A percentile compares a stretch with the other conserved stretches of the same genome.
These are phyloP conservation scores for Emergomyces orientalis DNA, from an alignment of 2,329 filamentous ascomycete species.

Conservation along the genomic window DNA sequence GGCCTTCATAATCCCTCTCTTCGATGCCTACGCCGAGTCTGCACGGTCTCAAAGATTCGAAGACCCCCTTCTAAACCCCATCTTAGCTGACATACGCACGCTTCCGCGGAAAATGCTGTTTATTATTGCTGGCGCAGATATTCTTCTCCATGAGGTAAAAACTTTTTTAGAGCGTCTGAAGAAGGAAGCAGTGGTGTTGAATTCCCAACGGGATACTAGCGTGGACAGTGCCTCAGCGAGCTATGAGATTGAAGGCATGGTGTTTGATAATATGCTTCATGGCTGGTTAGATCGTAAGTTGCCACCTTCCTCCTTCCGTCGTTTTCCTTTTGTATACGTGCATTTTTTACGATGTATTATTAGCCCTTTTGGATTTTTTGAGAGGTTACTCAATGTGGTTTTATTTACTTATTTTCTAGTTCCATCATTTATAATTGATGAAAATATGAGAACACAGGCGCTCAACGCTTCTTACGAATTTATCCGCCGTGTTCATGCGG, in stretches of 20 bases:
- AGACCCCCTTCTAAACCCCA: slow-evolving; percentile 32
- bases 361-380: neutral
- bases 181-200: slow-evolving; percentile 17
- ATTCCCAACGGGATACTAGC: neutral
- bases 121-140: slow-evolving; percentile 35
- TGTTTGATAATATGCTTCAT: slow-evolving; percentile 25
- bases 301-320: neutral
- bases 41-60: slow-evolving; percentile 17
- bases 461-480: slow-evolving; percentile 11
- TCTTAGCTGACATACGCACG: slow-evolving; percentile 26
- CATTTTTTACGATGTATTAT: neutral
- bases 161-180: slow-evolving; percentile 31
- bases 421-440: slow-evolving; percentile 14
- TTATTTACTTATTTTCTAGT: slow-evolving; percentile 10
- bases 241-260: slow-evolving; percentile 18
- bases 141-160: slow-evolving; percentile 35
- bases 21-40: slow-evolving; percentile 37
- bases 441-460: slow-evolving; percentile 11
- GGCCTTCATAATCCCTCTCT: slow-evolving; percentile 33
- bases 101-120: slow-evolving; percentile 36
- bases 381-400: neutral
- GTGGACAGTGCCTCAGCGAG: slow-evolving; percentile 11
- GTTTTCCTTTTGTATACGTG: neutral
- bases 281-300: slow-evolving; percentile 24
- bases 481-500: slow-evolving; percentile 11